phyloP scores from a whole-genome alignment of 2,329 filamentous ascomycete species.

The Aspergillus spinulosporus region DNA sequence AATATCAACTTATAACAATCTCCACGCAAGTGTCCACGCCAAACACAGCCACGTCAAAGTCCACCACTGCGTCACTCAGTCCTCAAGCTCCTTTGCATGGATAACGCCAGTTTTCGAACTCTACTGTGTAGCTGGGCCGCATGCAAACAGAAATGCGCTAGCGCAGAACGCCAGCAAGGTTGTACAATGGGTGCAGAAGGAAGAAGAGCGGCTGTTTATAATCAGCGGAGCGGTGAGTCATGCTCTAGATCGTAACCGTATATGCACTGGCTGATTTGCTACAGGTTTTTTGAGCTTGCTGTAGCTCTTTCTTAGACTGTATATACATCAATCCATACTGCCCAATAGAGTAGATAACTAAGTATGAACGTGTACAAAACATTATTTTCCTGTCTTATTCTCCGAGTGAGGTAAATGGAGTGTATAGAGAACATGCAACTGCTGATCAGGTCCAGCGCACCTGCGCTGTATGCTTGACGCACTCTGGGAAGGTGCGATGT shows the following conservation, averaged over 20 bases:
- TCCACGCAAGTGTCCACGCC: conserved; percentile 82
- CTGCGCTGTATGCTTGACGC: too few species aligned
- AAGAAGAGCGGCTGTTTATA: conserved; percentile 94
- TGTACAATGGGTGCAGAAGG: conserved; percentile 84
- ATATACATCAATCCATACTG: neutral
- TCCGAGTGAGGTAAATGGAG: too few species aligned
- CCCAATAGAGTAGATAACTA: neutral
- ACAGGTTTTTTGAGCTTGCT: conserved; percentile 5
- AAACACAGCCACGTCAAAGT: conserved; percentile 85
- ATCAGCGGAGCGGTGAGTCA: conserved; percentile 83
- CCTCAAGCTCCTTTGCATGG: conserved; percentile 83
- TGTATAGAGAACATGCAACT: too few species aligned
- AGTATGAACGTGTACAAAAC: too few species aligned
- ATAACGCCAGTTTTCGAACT: conserved; percentile 88
- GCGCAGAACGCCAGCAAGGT: conserved; percentile 86
- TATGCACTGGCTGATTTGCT: neutral
- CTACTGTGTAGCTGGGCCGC: conserved; percentile 87
- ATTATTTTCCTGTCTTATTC: too few species aligned
- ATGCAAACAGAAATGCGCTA: conserved; percentile 61
- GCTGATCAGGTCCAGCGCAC: too few species aligned
- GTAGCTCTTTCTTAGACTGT: neutral
- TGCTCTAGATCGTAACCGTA: neutral
- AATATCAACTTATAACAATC: conserved; percentile 78
- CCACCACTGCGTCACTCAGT: conserved; percentile 73
- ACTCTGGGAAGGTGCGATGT: too few species aligned